Evolutionary conservation across 2,329 filamentous ascomycete genomes (phyloP), one percentile per base, ranked within the genome.

Genomic region (Herpotrichia juniperi): DNA sequence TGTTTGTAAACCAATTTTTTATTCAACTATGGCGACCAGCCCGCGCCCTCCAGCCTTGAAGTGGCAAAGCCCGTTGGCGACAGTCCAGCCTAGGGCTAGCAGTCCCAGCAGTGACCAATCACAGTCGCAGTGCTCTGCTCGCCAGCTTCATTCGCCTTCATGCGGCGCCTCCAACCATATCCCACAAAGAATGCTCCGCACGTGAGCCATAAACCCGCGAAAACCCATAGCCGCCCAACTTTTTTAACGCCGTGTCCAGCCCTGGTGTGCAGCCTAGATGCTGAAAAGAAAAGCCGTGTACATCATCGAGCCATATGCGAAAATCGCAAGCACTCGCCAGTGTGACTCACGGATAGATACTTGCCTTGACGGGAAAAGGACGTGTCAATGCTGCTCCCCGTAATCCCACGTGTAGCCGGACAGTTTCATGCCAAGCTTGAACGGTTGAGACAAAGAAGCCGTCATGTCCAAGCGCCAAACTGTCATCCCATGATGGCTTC

Each of bases 121-220:
- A 68, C 44, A 51, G 40, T 46, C 46, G 19, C 51, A 49, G 54
- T 46, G 16, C 51, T 57, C 54, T 48, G 43, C 52, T 48, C 46
- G 11, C 17, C 57, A 53, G 19, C 42, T 37, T 52, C 51, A 73
- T 72, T 73, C 66, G 69, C 51, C 57, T 22, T 42, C 26, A 42
- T 50, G 30, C 50, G 53, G 60, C 68, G 66, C 67, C 62, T 61
- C 58, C 47, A 56, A 46, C 42, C 31, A 34, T 45, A 31, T 52
- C 60, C 57, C 56, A 62, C 59, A 59, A 50, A 59, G 58, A 50
- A 56, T 40, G 24, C 42, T 48, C 39, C 17, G 12, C 59, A 58
- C 43, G 48, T 49, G 50, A 48, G 45, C 51, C 26, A n/a, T 26
- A 9, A 24, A 51, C 8, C 32, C 37, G 26, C 22, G 49, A 46